Conservation (phyloP, 2,329 filamentous ascomycete species). For the Fusarium sp. region DNA sequence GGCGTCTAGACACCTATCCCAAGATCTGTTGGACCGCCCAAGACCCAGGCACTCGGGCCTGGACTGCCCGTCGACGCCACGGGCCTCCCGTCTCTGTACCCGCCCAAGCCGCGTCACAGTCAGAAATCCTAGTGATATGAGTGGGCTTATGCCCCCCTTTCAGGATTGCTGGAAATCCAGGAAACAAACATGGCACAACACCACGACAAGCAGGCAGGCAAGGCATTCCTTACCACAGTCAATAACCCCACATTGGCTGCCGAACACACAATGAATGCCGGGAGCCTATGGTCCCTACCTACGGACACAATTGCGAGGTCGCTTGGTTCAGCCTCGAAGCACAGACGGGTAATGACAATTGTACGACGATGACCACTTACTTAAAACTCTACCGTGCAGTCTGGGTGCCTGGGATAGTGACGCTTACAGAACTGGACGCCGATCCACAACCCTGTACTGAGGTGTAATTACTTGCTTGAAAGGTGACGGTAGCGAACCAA, state of each 20-base stretch:
- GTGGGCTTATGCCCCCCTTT: constrained; percentile 25
- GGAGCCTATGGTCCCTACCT: constrained; percentile 3
- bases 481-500: constrained; percentile 30
- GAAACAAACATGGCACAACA: constrained; percentile 23
- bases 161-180: constrained; percentile 8
- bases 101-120: constrained; percentile 37
- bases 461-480: constrained; percentile 30
- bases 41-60: constrained; percentile 40
- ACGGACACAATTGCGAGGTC: constrained; percentile 1
- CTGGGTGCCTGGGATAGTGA: not conserved
- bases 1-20: constrained; percentile 21
- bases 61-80: constrained; percentile 41
- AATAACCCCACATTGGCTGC: constrained; percentile 26
- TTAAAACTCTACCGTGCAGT: not conserved
- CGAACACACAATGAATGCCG: constrained; percentile 32
- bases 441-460: constrained; percentile 30
- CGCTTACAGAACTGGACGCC: constrained; percentile 4
- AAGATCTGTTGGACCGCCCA: constrained; percentile 19
- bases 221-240: constrained; percentile 26
- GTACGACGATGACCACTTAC: not conserved
- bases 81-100: constrained; percentile 38
- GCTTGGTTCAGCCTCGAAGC: constrained; percentile 12
- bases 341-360: constrained; percentile 1
- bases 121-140: constrained; percentile 23
- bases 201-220: constrained; percentile 2